Evolutionary conservation across 495 filamentous ascomycete species (phyloP).

Genomic region (Parmelia sp.): DNA sequence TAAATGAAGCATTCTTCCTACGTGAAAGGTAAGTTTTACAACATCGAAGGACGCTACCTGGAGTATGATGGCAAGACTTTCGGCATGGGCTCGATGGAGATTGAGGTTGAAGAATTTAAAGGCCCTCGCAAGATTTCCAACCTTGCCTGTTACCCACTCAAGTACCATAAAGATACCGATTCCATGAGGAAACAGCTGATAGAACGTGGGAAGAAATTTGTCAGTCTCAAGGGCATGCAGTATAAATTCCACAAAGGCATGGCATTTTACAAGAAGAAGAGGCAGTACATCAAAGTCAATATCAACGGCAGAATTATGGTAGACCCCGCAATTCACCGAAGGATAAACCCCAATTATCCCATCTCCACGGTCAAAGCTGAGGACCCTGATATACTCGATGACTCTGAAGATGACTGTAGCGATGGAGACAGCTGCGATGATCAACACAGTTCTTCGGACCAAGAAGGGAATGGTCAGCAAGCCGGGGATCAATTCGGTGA

Average conservation of each 20-base stretch:
- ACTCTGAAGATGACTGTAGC: conserved; percentile 43
- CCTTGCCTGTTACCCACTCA: conserved; percentile 70
- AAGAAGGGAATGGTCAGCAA: conserved; percentile 37
- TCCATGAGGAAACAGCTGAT: conserved; percentile 61
- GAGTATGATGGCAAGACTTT: conserved; percentile 77
- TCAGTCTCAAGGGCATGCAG: conserved; percentile 71
- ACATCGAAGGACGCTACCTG: conserved; percentile 75
- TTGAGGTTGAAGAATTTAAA: conserved; percentile 72
- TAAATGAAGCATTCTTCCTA: conserved; percentile 51
- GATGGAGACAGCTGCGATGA: conserved; percentile 23
- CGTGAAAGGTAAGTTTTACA: conserved; percentile 73
- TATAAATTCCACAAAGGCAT: conserved; percentile 76
- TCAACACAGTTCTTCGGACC: conserved; percentile 40
- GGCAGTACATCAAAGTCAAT: conserved; percentile 72
- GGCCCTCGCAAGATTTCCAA: conserved; percentile 77
- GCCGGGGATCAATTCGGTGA: conserved; percentile 34
- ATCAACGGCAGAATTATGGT: conserved; percentile 91
- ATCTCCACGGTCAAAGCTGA: conserved; percentile 73
- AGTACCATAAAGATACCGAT: conserved; percentile 72
- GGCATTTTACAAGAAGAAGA: conserved; percentile 81
- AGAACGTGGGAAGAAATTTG: conserved; percentile 82
- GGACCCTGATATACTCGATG: conserved; percentile 61
- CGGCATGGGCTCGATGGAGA: conserved; percentile 62
- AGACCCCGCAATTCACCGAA: conserved; percentile 77
- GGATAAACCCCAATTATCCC: conserved; percentile 83